Evolutionary conservation across 2,329 filamentous ascomycete genomes (phyloP), one percentile per base, ranked within the genome.

Genomic region (Plenodomus biglobosus): DNA sequence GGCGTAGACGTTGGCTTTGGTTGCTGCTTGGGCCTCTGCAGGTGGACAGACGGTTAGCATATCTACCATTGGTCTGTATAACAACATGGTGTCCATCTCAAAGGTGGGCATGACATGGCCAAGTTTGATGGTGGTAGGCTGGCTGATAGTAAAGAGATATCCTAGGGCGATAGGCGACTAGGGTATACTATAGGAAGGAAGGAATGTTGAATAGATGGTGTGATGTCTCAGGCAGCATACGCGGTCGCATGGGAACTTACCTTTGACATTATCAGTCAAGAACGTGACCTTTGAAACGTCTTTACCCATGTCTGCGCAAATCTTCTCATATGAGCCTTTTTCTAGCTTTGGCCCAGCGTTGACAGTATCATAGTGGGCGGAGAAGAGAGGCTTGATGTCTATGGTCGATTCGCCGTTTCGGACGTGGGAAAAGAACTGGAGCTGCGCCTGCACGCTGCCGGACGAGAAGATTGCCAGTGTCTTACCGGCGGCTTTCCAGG

Each of bases 371-470:
- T 90, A 92, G 48, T 72, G 66, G 2, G 61, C 66, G 16, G 59
- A 58, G 50, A 73, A 73, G 20, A 72, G 55, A 18, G 62, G 59
- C 43, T 68, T 72, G 30, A 73, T 58, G 41, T 74, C 70, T 50
- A 79, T 73, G 7, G 80, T 71, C 3, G 50, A 59, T 18, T 58
- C 44, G 22, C 65, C 66, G 38, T 66, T 58, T 42, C 64, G 45
- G 22, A 78, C 73, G 62, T 91, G 83, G 51, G 79, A 78, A 72
- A 92, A 92, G 54, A 92, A 80, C 52, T 92, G 76, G 73, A 90
- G 89, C 77, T 94, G 89, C 13, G 89, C 89, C 17, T 85, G 80
- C 5, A 92, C 86, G 18, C 87, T 91, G 24, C 89, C 89, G 11
- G 87, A 91, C 3, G 87, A 91, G 75, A 92, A 94, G 65, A 94